These are phyloP conservation scores for Bolboschoenoplectus hybrid DNA, from an alignment of 202 grass and related monocot species.

Conservation along the genomic window DNA sequence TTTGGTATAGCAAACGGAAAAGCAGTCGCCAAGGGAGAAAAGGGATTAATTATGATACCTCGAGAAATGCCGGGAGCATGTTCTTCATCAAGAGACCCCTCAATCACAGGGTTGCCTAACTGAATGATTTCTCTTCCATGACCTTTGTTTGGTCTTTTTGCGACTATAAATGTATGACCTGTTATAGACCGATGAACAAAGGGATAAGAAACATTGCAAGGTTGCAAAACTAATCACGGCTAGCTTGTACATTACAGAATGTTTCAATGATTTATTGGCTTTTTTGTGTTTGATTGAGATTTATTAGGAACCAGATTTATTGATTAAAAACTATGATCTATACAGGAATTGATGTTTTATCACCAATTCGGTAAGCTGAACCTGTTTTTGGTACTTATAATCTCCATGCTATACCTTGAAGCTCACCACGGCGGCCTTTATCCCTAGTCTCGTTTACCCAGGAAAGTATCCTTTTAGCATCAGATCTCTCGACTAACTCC, in stretches of 20 bases:
- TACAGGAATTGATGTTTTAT: neutral
- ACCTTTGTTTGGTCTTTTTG: conserved; percentile 83
- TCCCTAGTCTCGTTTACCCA: conserved; percentile 78
- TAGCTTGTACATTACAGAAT: neutral
- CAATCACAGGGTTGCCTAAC: conserved; percentile 66
- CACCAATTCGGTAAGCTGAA: neutral
- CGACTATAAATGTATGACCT: conserved; percentile 69
- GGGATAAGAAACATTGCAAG: conserved; percentile 15
- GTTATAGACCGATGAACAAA: conserved; percentile 50
- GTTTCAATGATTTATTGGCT: conserved; percentile 12
- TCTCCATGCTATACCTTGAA: conserved; percentile 57
- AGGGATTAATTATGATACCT: conserved; percentile 50
- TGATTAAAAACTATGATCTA: neutral
- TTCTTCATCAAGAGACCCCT: conserved; percentile 71
- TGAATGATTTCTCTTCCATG: conserved; percentile 96
- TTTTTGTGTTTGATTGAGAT: neutral
- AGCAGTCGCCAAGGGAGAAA: neutral
- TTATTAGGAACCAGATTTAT: neutral
- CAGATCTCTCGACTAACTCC: conserved; percentile 55
- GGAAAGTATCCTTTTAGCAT: conserved; percentile 62
- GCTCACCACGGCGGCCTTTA: conserved; percentile 53
- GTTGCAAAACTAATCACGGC: neutral
- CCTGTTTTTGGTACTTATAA: neutral
- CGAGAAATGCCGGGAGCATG: conserved; percentile 41
- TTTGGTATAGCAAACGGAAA: neutral